These are phyloP conservation scores for Metschnikowia lochheadii DNA, from an alignment of 805 yeast species.

Conservation along the genomic window DNA sequence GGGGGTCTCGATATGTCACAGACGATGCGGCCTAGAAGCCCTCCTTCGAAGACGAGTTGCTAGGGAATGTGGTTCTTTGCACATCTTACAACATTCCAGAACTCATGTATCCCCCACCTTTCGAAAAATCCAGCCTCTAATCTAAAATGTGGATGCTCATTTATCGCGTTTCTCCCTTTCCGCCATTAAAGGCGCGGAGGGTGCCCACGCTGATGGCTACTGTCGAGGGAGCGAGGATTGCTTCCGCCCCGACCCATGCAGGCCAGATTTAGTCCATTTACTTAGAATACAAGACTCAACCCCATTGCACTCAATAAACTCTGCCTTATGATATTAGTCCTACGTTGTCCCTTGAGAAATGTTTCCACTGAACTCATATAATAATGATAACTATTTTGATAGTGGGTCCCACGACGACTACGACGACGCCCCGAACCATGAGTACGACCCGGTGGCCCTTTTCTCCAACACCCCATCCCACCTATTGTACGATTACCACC, in stretches of 20 bases:
- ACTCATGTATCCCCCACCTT: background rate
- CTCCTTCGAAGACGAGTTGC: background rate
- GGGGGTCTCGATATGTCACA: background rate
- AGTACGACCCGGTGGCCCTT: slow-evolving; percentile 4
- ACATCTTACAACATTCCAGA: background rate
- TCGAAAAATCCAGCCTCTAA: background rate
- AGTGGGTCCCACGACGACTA: background rate
- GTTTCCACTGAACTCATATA: slow-evolving; percentile 1
- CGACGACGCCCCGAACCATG: background rate
- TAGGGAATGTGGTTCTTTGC: background rate
- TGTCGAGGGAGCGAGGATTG: slow-evolving; percentile 2
- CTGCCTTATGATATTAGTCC: background rate
- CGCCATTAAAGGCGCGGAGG: background rate
- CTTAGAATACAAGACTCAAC: background rate
- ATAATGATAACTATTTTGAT: background rate
- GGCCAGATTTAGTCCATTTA: background rate
- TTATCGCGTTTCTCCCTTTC: background rate
- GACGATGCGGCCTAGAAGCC: background rate
- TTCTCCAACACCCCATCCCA: slow-evolving; percentile 2
- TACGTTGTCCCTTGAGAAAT: background rate
- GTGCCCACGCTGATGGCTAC: background rate
- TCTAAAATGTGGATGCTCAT: background rate
- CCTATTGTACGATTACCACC: background rate
- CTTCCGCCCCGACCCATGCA: slow-evolving; percentile 2
- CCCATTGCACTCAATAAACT: background rate